phyloP scores from a whole-genome alignment of 78 protist species.

The Dictyostelium citrinum region DNA sequence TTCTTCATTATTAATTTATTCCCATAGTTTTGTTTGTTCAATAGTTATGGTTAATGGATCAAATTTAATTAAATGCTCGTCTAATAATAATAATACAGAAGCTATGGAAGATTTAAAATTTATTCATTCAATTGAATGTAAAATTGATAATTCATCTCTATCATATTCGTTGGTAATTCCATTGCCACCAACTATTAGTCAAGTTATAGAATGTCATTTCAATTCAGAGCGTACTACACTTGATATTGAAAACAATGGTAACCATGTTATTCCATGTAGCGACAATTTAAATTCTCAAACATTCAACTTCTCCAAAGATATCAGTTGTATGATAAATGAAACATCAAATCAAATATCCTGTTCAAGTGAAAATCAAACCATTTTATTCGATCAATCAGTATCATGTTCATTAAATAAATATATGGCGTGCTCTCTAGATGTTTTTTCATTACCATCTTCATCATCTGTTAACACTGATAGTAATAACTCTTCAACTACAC shows the following conservation, averaged over 20 bases:
- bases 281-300: not conserved
- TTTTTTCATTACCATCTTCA: not conserved
- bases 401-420: not conserved
- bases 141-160: not conserved
- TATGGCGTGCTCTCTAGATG: not conserved
- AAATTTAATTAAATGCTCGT: not conserved
- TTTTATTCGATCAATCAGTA: not conserved
- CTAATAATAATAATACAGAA: not conserved
- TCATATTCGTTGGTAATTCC: not conserved
- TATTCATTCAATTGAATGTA: not conserved
- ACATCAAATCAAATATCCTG: not conserved
- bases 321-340: not conserved
- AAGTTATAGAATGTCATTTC: not conserved
- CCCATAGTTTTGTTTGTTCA: not conserved
- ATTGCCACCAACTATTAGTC: not conserved
- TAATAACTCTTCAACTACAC: not conserved
- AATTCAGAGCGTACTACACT: not conserved
- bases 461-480: not conserved
- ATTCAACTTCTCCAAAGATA: not conserved
- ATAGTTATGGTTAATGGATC: not conserved
- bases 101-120: not conserved
- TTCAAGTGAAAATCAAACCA: not conserved
- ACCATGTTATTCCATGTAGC: not conserved
- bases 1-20: not conserved
- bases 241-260: not conserved